Evolutionary conservation across 441 rosid genomes (phyloP), one percentile per base, ranked within the genome.

Genomic region (Erodium chrysanthum): DNA sequence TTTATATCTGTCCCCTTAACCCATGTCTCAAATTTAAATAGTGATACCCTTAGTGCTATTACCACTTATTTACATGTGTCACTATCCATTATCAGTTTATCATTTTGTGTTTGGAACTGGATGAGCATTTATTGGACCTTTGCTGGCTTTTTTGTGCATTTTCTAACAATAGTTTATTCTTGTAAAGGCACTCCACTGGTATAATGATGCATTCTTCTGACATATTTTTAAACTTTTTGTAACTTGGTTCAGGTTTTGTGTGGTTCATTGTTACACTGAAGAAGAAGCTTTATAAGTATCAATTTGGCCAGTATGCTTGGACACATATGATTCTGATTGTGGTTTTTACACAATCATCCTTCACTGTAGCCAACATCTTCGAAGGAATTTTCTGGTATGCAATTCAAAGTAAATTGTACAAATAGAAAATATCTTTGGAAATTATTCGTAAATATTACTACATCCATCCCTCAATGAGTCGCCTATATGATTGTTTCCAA

Each of bases 271-370:
- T 90, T 68, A 80, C 98, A 3, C 42, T 92, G 71, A 90, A 92
- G 84, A 88, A 87, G 87, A 88, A 86, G 81, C 86, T 90, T 96
- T 90, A 90, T 82, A 88, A 92, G 80, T 90, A 92, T 84, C 96
- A 92, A 70, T 92, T 92, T 85, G 74, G 96, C 75, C 96, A 92
- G 71, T 90, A 85, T 69, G 96, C 98, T 23, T 92, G 96, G 96
- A 92, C 96, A n/a, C 96, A 92, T 70, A 92, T 90, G 96, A 90
- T 92, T 76, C 83, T 90, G 46, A 87, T 90, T 70, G 84, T 88
- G 73, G 96, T 88, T 75, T 90, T 92, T 76, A 76, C 88, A 1
- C 98, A 92, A 74, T 92, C 96, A 14, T 81, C 96, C 42, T 92
- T 90, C 75, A 88, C 92, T 0, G 98, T 92, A 4, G 96, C 96